These are phyloP conservation scores for Xanthoconium purpureum DNA, from an alignment of 768 basidiomycete species.

Conservation along the genomic window DNA sequence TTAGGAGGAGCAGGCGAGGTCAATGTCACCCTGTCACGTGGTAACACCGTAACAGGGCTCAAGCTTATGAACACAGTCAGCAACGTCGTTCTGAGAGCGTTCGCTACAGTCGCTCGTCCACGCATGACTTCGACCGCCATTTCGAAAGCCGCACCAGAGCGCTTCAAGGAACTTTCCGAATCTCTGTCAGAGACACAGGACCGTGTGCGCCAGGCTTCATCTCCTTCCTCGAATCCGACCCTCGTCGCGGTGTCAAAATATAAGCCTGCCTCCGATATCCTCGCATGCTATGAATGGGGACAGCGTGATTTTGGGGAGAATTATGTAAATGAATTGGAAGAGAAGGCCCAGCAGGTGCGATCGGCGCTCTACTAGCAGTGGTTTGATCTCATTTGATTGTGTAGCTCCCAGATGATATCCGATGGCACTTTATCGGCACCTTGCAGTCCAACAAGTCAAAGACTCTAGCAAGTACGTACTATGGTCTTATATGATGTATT, in stretches of 20 bases:
- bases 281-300: constrained; percentile 75
- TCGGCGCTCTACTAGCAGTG: neutral
- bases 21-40: constrained; percentile 19
- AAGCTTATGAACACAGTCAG: neutral
- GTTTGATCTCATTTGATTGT: constrained; percentile 8
- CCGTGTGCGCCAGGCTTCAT: constrained; percentile 41
- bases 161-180: constrained; percentile 50
- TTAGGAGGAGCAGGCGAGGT: neutral
- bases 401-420: constrained; percentile 82
- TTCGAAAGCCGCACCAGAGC: constrained; percentile 35
- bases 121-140: constrained; percentile 19
- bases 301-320: constrained; percentile 97
- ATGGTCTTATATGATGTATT: neutral
- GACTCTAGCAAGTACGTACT: constrained; percentile 65
- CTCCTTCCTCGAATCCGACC: constrained; percentile 30
- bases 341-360: constrained; percentile 73
- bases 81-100: neutral
- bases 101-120: constrained; percentile 5
- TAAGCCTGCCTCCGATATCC: constrained; percentile 85
- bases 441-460: constrained; percentile 95
- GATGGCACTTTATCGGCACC: constrained; percentile 97
- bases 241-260: constrained; percentile 92
- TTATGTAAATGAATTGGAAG: constrained; percentile 89
- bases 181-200: constrained; percentile 51
- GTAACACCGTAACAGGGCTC: neutral